A percentile compares a stretch with the other conserved stretches of the same genome.
These are phyloP conservation scores for Powellomyces hirtus DNA, from an alignment of 192 early-diverging fungal species.

Conservation along the genomic window DNA sequence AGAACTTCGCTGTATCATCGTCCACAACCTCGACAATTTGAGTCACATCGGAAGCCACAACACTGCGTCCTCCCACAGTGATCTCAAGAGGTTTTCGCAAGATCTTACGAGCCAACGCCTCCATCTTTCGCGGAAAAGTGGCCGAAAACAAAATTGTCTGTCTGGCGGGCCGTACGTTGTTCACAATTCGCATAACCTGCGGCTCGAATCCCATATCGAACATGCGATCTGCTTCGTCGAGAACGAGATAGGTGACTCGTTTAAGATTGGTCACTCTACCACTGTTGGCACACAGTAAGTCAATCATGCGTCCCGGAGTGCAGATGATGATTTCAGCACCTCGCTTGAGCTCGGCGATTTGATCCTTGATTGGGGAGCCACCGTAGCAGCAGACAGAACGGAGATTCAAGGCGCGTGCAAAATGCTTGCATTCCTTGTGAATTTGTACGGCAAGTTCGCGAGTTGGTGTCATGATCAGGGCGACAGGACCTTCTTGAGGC, in stretches of 20 bases:
- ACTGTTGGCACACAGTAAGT: slow-evolving; percentile 78
- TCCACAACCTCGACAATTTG: slow-evolving; percentile 85
- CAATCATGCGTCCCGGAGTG: slow-evolving; percentile 90
- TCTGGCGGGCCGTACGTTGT: slow-evolving; percentile 78
- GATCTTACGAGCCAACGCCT: slow-evolving; percentile 94
- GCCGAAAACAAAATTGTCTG: slow-evolving; percentile 99
- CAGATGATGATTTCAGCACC: slow-evolving; percentile 94
- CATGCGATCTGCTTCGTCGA: slow-evolving; percentile 99
- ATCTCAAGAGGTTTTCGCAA: slow-evolving; percentile 89
- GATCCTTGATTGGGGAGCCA: slow-evolving; percentile 91
- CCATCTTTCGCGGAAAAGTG: slow-evolving; percentile 97
- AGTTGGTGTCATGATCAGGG: slow-evolving; percentile 94
- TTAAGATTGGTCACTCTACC: slow-evolving; percentile 73
- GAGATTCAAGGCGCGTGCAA: slow-evolving; percentile 84
- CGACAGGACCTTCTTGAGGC: slow-evolving; percentile 92
- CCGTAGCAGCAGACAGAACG: slow-evolving; percentile 94
- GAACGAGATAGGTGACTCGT: slow-evolving; percentile 65
- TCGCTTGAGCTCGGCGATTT: slow-evolving; percentile 92
- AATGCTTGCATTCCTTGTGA: slow-evolving; percentile 88
- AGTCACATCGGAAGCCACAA: slow-evolving; percentile 82
- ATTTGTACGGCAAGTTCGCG: slow-evolving; percentile 97
- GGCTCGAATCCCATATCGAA: slow-evolving; percentile 99
- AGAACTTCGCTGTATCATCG: slow-evolving; percentile 83
- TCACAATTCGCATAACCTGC: slow-evolving; percentile 95
- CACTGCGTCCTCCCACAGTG: slow-evolving; percentile 89